Conservation (phyloP, 192 early-diverging fungal species). For the Coemansia pectinata region DNA sequence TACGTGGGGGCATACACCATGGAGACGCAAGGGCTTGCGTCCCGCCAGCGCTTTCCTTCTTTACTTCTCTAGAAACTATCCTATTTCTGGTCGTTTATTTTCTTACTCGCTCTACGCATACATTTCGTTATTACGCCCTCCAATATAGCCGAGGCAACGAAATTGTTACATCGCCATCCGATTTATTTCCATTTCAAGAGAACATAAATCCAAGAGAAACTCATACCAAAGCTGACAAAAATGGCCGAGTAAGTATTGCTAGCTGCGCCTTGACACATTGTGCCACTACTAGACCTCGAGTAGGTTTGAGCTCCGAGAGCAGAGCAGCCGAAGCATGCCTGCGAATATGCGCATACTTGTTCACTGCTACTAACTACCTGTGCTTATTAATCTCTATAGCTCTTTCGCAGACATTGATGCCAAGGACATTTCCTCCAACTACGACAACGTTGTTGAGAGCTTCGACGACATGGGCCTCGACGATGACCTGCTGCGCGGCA, state of each 20-base stretch:
- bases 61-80: conserved; percentile 17
- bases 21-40: background rate
- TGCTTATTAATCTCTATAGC: conserved; percentile 5
- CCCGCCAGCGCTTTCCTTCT: conserved; percentile 15
- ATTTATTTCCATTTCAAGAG: conserved; percentile 8
- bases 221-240: conserved; percentile 12
- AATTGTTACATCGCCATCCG: conserved; percentile 20
- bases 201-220: conserved; percentile 14
- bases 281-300: background rate
- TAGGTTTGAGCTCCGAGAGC: conserved; percentile 1
- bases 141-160: conserved; percentile 33
- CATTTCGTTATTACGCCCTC: conserved; percentile 30
- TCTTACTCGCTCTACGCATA: conserved; percentile 5
- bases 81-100: conserved; percentile 23
- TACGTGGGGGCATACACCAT: background rate
- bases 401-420: conserved; percentile 35
- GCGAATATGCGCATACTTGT: background rate
- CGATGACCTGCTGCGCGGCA: conserved; percentile 90
- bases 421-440: conserved; percentile 79
- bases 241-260: conserved; percentile 55
- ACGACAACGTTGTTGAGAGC: conserved; percentile 90
- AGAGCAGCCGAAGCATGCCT: background rate
- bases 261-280: background rate
- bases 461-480: conserved; percentile 96
- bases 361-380: background rate